Conservation (phyloP, 2,329 filamentous ascomycete genomes). For the Capronia americana region DNA sequence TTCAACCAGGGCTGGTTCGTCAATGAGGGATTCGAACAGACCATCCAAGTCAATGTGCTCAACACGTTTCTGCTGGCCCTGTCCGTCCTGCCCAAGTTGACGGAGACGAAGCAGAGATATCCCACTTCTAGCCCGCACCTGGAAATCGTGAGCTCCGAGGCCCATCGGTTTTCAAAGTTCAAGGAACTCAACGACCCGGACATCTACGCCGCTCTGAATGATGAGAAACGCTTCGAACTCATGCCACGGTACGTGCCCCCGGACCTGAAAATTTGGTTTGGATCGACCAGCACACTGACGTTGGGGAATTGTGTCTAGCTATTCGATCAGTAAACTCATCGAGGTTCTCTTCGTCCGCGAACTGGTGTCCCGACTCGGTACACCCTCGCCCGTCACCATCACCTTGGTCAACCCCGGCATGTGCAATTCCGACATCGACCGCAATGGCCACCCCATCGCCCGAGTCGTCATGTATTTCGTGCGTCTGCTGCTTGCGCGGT, state of each 20-base stretch:
- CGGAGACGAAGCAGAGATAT: constrained; percentile 32
- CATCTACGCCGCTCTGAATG: constrained; percentile 30
- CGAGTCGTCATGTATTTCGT: constrained; percentile 17
- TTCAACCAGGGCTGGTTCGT: constrained; percentile 37
- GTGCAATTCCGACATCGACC: constrained; percentile 33
- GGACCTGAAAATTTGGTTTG: neutral
- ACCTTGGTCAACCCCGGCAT: constrained; percentile 41
- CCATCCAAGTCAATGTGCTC: constrained; percentile 43
- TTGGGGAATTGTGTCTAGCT: constrained; percentile 19
- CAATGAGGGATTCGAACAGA: constrained; percentile 35
- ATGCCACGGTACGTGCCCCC: constrained; percentile 10
- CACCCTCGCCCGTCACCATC: constrained; percentile 31
- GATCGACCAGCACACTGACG: neutral
- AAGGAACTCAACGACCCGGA: constrained; percentile 32
- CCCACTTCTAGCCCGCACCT: constrained; percentile 34
- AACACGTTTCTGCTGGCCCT: constrained; percentile 41
- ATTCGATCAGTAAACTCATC: constrained; percentile 37
- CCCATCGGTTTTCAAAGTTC: constrained; percentile 37
- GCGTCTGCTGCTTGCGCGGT: constrained; percentile 29
- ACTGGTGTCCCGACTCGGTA: constrained; percentile 26
- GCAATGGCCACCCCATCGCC: neutral
- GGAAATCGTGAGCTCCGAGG: constrained; percentile 39
- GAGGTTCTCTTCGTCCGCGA: constrained; percentile 38
- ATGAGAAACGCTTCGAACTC: constrained; percentile 24
- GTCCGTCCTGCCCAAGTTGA: constrained; percentile 38